These are phyloP conservation scores for Pholiota adiposa DNA, from an alignment of 1,284 basidiomycete species.

Conservation along the genomic window DNA sequence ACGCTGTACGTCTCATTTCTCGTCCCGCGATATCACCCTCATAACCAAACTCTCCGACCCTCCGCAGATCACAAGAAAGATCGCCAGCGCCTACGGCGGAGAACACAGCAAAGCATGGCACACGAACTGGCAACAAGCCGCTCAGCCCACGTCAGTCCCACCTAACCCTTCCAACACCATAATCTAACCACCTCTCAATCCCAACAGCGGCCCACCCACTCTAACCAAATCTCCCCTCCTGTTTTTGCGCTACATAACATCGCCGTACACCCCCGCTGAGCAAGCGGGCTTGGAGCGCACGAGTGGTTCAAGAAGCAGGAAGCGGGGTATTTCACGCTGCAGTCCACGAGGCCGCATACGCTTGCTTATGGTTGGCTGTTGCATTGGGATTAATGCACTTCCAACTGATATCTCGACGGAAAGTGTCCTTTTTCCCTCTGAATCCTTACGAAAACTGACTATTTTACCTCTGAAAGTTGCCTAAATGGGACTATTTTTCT, in stretches of 20 bases:
- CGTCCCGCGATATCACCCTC: too few relatives aligned
- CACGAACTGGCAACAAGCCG: slow-evolving; percentile 29
- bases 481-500: too few relatives aligned
- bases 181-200: too few relatives aligned
- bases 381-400: too few relatives aligned
- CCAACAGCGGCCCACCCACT: not conserved
- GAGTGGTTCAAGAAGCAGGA: not conserved
- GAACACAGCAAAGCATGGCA: slow-evolving; percentile 39
- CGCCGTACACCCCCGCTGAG: not conserved
- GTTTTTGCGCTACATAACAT: slow-evolving; percentile 20
- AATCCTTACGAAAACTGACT: too few relatives aligned
- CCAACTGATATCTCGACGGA: too few relatives aligned
- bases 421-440: too few relatives aligned
- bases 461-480: too few relatives aligned
- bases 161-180: too few relatives aligned
- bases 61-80: slow-evolving; percentile 41
- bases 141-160: too few relatives aligned
- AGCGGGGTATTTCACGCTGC: not conserved
- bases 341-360: not conserved
- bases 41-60: not conserved
- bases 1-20: slow-evolving; percentile 31
- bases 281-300: not conserved
- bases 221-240: slow-evolving; percentile 1
- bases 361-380: too few relatives aligned
- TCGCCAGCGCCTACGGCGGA: slow-evolving; percentile 43